Conservation (phyloP, 2,329 filamentous ascomycete genomes). For the Colletotrichum aenigma region DNA sequence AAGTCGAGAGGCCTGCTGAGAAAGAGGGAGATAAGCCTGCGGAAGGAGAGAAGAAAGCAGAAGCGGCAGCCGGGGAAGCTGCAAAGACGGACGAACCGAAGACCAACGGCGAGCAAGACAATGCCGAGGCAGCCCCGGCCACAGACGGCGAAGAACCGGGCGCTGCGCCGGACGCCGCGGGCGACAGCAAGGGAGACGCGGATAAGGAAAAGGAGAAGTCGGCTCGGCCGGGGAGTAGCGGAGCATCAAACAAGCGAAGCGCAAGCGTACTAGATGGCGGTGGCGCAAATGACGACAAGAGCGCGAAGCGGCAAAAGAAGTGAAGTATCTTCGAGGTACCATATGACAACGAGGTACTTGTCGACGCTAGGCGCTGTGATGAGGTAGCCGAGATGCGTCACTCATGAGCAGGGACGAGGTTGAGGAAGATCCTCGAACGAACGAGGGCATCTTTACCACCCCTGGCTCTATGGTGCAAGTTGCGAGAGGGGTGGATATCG, state of each 20-base stretch:
- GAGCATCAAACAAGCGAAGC: constrained; percentile 72
- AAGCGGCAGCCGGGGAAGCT: constrained; percentile 1
- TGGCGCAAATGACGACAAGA: constrained; percentile 63
- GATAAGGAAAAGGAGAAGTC: constrained; percentile 34
- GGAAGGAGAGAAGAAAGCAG: not conserved
- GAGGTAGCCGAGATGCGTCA: not conserved
- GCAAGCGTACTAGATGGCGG: constrained; percentile 75
- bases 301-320: constrained; percentile 62
- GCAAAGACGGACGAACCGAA: constrained; percentile 5
- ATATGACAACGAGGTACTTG: constrained; percentile 15
- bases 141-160: not conserved
- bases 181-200: constrained; percentile 22
- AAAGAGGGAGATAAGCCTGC: not conserved
- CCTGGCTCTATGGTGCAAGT: not conserved
- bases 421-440: not conserved
- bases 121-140: not conserved
- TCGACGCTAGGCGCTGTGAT: constrained; percentile 19
- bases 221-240: constrained; percentile 41
- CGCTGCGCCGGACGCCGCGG: not conserved
- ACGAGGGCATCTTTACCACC: not conserved
- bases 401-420: not conserved
- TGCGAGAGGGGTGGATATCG: not conserved
- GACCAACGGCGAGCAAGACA: constrained; percentile 11
- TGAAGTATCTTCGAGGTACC: constrained; percentile 33
- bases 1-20: not conserved